These are phyloP conservation scores for Cyberlindnera euphorbiiphila DNA, from an alignment of 805 yeast genomes.

Conservation along the genomic window DNA sequence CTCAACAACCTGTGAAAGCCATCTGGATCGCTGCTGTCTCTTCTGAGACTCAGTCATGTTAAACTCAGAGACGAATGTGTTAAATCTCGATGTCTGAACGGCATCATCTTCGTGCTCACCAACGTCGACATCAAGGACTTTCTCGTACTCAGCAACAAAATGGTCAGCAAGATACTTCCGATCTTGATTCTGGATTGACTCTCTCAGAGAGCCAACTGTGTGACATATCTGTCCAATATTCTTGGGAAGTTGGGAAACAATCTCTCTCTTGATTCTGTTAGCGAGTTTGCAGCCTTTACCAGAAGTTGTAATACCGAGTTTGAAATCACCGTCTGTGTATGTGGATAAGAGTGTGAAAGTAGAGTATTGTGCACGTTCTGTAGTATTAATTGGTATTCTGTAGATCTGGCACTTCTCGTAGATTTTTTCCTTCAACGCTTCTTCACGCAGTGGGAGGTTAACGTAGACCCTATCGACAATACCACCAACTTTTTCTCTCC, in stretches of 20 bases:
- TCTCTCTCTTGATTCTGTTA: slow-evolving; percentile 70
- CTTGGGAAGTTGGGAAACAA: slow-evolving; percentile 59
- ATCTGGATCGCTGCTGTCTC: slow-evolving; percentile 62
- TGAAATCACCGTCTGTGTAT: slow-evolving; percentile 66
- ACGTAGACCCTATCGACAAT: slow-evolving; percentile 79
- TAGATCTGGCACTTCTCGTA: slow-evolving; percentile 48
- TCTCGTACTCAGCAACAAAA: slow-evolving; percentile 25
- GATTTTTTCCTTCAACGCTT: slow-evolving; percentile 36
- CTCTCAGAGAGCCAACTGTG: slow-evolving; percentile 65
- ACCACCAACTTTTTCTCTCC: slow-evolving; percentile 56
- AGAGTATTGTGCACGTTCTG: slow-evolving; percentile 67
- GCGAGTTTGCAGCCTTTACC: slow-evolving; percentile 91
- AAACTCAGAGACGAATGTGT: slow-evolving; percentile 58
- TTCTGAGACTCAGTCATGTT: slow-evolving; percentile 48
- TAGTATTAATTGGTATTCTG: slow-evolving; percentile 80
- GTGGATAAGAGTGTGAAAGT: slow-evolving; percentile 77
- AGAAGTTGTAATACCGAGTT: slow-evolving; percentile 77
- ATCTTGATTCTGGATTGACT: slow-evolving; percentile 51
- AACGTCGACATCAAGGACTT: slow-evolving; percentile 35
- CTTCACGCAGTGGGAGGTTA: slow-evolving; percentile 35
- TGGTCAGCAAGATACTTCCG: slow-evolving; percentile 26
- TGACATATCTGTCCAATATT: slow-evolving; percentile 67
- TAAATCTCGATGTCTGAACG: slow-evolving; percentile 54
- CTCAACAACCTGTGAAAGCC: slow-evolving; percentile 88
- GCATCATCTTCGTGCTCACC: slow-evolving; percentile 71